phyloP scores from a whole-genome alignment of 768 basidiomycete species.

The Lactarius tabidus region DNA sequence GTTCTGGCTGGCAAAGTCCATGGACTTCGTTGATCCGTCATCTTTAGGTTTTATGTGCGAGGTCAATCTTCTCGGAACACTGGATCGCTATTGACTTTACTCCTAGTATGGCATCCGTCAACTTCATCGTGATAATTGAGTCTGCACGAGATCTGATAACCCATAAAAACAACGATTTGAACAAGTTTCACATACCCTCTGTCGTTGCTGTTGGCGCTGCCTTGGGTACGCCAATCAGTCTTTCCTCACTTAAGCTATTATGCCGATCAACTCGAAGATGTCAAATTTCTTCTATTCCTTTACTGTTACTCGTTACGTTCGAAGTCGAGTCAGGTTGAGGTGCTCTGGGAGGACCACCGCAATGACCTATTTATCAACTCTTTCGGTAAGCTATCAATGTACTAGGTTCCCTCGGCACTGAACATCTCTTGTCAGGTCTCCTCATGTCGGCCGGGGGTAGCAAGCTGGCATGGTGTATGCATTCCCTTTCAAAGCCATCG shows the following conservation, averaged over 20 bases:
- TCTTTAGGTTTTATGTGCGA: conserved; percentile 46
- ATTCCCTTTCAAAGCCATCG: conserved; percentile 8
- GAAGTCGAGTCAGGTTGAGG: conserved; percentile 84
- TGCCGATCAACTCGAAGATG: conserved; percentile 42
- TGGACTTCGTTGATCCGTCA: not conserved
- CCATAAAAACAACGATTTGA: conserved; percentile 50
- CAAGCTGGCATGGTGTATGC: conserved; percentile 75
- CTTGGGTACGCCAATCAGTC: conserved; percentile 51
- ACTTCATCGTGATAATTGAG: conserved; percentile 87
- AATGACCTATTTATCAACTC: conserved; percentile 88
- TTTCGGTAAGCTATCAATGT: conserved; percentile 58
- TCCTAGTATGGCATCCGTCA: conserved; percentile 83
- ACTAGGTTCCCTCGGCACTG: not conserved
- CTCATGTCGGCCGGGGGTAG: conserved; percentile 83
- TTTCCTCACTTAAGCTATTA: conserved; percentile 2
- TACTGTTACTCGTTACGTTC: conserved; percentile 79
- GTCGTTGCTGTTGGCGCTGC: conserved; percentile 81
- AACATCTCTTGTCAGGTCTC: no score
- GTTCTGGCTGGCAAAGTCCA: conserved; percentile 20
- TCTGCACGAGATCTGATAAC: conserved; percentile 68
- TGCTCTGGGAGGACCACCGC: conserved; percentile 97
- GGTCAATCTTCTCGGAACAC: conserved; percentile 4
- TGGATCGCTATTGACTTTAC: conserved; percentile 2
- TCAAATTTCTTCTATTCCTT: conserved; percentile 82
- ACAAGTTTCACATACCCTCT: conserved; percentile 73